Percentiles rank a stretch among this genome's conserved stretches.
Conservation (phyloP, 352 stramenopile genomes). For the Phytopythium delawarense region DNA sequence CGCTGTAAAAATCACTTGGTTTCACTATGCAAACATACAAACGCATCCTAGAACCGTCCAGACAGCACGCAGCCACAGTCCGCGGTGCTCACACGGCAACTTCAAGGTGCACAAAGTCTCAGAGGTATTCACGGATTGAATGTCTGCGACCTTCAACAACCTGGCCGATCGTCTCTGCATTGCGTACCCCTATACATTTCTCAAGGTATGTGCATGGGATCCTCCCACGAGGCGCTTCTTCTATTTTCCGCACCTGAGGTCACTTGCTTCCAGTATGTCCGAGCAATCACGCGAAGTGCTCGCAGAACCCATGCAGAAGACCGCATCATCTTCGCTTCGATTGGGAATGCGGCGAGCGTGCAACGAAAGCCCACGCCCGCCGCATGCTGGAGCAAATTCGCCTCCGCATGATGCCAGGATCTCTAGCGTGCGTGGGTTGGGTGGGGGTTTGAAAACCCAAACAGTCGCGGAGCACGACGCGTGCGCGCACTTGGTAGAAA, state of each 20-base stretch:
- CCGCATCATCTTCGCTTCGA: background rate
- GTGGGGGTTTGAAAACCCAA: too few species aligned
- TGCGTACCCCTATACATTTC: constrained; percentile 7
- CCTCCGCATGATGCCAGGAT: too few species aligned
- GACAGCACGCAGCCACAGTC: background rate
- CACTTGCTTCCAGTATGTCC: background rate
- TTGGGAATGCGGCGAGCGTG: too few species aligned
- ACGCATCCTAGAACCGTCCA: background rate
- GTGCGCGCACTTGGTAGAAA: background rate
- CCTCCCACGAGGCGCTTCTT: background rate
- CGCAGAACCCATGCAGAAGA: background rate
- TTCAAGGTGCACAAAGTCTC: constrained; percentile 47
- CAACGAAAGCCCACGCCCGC: too few species aligned
- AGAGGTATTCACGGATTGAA: constrained; percentile 18
- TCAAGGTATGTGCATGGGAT: background rate
- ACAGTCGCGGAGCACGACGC: too few species aligned
- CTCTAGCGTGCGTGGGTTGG: too few species aligned
- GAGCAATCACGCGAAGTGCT: background rate
- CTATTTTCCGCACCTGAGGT: background rate
- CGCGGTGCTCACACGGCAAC: constrained; percentile 13
- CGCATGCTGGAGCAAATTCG: too few species aligned
- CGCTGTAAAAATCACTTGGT: background rate
- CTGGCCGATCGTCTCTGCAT: constrained; percentile 5
- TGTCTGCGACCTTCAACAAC: constrained; percentile 32
- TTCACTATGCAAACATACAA: constrained; percentile 1